Conservation (phyloP, 495 filamentous ascomycete species). For the Halenospora varia region DNA sequence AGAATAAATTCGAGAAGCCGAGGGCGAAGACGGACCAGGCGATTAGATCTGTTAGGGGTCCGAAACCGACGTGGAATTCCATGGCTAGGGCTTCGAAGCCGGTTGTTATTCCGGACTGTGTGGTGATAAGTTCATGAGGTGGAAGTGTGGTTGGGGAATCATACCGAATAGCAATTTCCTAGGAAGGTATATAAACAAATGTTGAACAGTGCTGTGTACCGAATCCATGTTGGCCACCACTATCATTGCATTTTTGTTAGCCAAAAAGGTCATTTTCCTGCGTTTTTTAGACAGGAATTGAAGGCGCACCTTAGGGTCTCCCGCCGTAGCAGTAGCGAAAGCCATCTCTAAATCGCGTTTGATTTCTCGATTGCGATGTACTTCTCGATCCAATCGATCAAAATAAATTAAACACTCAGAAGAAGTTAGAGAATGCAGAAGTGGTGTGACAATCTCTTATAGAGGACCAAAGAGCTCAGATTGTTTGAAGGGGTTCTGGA, state of each 20-base stretch:
- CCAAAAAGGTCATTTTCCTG: background rate
- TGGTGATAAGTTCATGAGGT: too few relatives aligned
- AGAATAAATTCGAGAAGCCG: slow-evolving; percentile 41
- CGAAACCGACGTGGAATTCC: slow-evolving; percentile 27
- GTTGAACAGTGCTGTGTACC: slow-evolving; percentile 32
- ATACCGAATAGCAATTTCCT: slow-evolving; percentile 38
- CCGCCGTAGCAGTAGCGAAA: too few relatives aligned
- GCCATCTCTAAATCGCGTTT: too few relatives aligned
- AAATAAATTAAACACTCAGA: too few relatives aligned
- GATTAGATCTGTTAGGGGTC: slow-evolving; percentile 27
- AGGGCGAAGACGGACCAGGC: slow-evolving; percentile 35
- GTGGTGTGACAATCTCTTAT: too few relatives aligned
- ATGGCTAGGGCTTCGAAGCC: slow-evolving; percentile 33
- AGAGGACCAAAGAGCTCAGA: too few relatives aligned
- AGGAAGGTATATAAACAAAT: slow-evolving; percentile 37
- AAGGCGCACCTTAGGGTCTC: background rate
- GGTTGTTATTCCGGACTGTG: slow-evolving; percentile 31
- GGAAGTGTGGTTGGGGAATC: too few relatives aligned
- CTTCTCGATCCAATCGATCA: too few relatives aligned
- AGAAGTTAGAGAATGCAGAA: too few relatives aligned
- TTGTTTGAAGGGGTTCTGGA: too few relatives aligned
- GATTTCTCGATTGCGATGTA: too few relatives aligned
- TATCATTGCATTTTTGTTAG: slow-evolving; percentile 6
- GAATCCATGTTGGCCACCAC: slow-evolving; percentile 26
- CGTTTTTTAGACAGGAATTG: background rate